Base-by-base conservation (phyloP, 2,329 filamentous ascomycete genomes). In the Colletotrichum liaoningense region DNA sequence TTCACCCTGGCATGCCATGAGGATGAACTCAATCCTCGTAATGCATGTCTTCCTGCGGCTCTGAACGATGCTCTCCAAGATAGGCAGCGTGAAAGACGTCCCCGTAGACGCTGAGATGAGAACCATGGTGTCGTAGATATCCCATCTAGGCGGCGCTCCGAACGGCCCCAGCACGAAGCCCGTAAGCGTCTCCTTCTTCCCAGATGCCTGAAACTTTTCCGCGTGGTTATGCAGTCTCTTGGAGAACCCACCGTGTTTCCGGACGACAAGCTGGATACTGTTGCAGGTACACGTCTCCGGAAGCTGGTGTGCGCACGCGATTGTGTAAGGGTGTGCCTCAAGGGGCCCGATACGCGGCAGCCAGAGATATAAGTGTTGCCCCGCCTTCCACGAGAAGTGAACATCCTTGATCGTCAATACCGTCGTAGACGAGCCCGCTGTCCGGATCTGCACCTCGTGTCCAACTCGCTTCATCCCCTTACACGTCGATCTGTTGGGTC, bases 321-420 rank as follows among this genome's bases (percentile, higher is more conserved):
- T 89, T 5, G 90, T 92, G 79, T 91, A 92, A 0, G 90, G 90
- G 73, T 92, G 90, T 0, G 88, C 86, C 76, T 92, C 90, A 5
- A 90, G 77, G 1, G 84, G 81, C 0, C 88, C 89, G 2, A 91
- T 79, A 2, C 83, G 81, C 6, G 90, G 90, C 63, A 91, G 80
- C 89, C 89, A 91, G 9, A 92, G 84, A 73, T 92, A 91, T 4
- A 92, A 78, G 75, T 91, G 88, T 77, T 92, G 90, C 14, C 90
- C 90, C 0, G 89, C 82, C n/a, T 82, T 82, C 90, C 90, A 92
- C 24, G 81, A 82, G 76, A 91, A 90, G 75, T 89, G 88, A 1
- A 89, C 87, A 70, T 90, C 87, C 73, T 90, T 90, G 77, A 92
- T 86, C 2, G 88, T 91, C 2, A 91, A 77, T 0, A 91, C 84